Conservation (phyloP, 495 filamentous ascomycete species). For the Penicillium dipodomyicola region DNA sequence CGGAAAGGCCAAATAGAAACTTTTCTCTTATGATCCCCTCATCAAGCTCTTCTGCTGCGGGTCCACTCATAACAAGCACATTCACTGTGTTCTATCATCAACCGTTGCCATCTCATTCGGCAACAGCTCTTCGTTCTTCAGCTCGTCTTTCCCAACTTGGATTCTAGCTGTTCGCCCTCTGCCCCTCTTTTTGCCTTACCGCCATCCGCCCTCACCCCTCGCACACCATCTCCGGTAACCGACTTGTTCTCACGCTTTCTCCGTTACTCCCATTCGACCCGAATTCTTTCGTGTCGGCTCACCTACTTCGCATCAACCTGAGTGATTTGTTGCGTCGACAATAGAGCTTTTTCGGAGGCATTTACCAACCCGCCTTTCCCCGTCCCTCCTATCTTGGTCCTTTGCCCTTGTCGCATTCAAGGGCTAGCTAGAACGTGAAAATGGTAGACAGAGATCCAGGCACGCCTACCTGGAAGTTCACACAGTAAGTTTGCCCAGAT, state of each 20-base stretch:
- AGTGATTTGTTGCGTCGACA: too few relatives aligned
- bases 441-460: too few relatives aligned
- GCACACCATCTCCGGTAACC: neutral
- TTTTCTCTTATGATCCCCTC: slow-evolving; percentile 22
- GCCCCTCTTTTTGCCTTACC: slow-evolving; percentile 21
- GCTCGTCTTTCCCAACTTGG: neutral
- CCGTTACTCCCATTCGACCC: slow-evolving; percentile 19
- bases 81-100: slow-evolving; percentile 9
- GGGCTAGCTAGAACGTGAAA: too few relatives aligned
- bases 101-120: slow-evolving; percentile 12
- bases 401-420: slow-evolving; percentile 5
- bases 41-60: slow-evolving; percentile 26
- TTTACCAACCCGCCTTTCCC: slow-evolving; percentile 16
- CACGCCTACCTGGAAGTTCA: slow-evolving; percentile 99
- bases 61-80: slow-evolving; percentile 27
- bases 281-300: slow-evolving; percentile 15
- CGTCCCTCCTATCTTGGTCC: slow-evolving; percentile 14
- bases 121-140: slow-evolving; percentile 13
- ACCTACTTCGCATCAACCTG: slow-evolving; percentile 3
- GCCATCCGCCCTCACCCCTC: slow-evolving; percentile 18
- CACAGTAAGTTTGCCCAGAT: slow-evolving; percentile 74
- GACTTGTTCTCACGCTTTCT: too few relatives aligned
- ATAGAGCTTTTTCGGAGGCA: slow-evolving; percentile 22
- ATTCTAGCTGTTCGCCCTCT: slow-evolving; percentile 6
- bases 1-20: neutral